Evolutionary conservation across 129 eudicot species (phyloP).

Genomic region (Apium graveolens): DNA sequence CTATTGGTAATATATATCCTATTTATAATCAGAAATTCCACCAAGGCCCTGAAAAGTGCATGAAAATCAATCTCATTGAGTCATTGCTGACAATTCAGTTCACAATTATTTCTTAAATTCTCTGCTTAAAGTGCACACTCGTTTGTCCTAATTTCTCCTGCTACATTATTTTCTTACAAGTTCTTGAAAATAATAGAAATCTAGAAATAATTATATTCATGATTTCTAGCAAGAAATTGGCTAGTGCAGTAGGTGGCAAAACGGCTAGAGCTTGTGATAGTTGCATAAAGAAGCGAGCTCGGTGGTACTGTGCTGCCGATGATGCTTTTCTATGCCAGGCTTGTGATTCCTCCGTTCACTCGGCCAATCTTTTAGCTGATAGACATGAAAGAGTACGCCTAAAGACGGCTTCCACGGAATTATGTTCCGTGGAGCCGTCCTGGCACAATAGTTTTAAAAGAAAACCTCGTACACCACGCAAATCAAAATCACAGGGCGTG

Average conservation of each 20-base stretch:
- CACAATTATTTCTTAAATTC: constrained; percentile 9
- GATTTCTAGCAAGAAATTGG: constrained; percentile 39
- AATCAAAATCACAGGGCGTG: constrained; percentile 22
- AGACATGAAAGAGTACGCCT: constrained; percentile 71
- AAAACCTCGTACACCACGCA: constrained; percentile 72
- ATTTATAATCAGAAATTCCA: neutral
- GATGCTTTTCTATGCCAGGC: constrained; percentile 79
- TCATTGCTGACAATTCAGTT: constrained; percentile 12
- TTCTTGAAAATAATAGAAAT: too few species aligned
- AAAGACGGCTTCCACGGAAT: constrained; percentile 33
- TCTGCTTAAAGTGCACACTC: neutral
- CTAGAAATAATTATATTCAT: neutral
- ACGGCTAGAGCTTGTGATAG: constrained; percentile 78
- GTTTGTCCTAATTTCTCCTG: neutral
- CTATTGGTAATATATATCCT: neutral
- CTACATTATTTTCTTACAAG: neutral
- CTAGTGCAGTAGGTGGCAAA: constrained; percentile 59
- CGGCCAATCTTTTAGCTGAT: constrained; percentile 63
- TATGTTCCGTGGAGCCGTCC: constrained; percentile 21
- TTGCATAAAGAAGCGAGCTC: constrained; percentile 69
- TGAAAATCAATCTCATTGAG: constrained; percentile 16
- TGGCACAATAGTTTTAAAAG: constrained; percentile 71
- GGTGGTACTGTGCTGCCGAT: constrained; percentile 77
- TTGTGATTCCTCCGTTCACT: constrained; percentile 59
- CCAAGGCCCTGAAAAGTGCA: constrained; percentile 20